Conservation (phyloP, 2,329 filamentous ascomycete species). For the Colletotrichum eleusines region DNA sequence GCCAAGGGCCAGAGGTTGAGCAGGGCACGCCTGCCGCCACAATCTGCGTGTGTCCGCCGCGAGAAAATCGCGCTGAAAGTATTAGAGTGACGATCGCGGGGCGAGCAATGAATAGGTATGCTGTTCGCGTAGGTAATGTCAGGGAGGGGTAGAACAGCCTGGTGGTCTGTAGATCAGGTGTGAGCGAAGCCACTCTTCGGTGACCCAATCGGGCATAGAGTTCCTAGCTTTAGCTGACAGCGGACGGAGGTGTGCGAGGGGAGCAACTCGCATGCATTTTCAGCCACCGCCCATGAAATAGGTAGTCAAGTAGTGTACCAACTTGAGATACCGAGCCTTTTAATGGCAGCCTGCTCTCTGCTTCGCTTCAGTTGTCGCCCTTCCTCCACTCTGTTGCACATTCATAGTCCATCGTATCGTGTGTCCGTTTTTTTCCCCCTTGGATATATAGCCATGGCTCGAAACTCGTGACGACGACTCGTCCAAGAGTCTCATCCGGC, state of each 20-base stretch:
- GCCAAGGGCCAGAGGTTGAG: neutral
- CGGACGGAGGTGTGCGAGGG: neutral
- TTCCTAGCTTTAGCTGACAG: conserved; percentile 13
- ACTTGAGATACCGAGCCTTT: neutral
- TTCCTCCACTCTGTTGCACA: neutral
- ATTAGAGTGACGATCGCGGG: neutral
- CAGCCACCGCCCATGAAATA: conserved; percentile 5
- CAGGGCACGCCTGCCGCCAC: neutral
- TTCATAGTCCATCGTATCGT: neutral
- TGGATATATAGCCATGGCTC: conserved; percentile 17
- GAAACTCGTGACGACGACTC: neutral
- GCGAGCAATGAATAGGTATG: neutral
- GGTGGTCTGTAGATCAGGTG: neutral
- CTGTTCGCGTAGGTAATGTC: neutral
- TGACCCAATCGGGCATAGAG: conserved; percentile 33
- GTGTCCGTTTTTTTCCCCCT: neutral
- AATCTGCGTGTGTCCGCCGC: neutral
- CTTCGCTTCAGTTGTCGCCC: neutral
- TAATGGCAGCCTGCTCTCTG: conserved; percentile 21
- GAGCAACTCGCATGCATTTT: conserved; percentile 18
- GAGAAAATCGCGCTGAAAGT: neutral
- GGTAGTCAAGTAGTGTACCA: too few relatives aligned
- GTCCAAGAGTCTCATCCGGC: neutral
- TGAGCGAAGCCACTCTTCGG: conserved; percentile 38
- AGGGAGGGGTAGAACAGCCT: conserved; percentile 1